Conservation (phyloP, 2,329 filamentous ascomycete genomes). For the Aspergillus ibericus region DNA sequence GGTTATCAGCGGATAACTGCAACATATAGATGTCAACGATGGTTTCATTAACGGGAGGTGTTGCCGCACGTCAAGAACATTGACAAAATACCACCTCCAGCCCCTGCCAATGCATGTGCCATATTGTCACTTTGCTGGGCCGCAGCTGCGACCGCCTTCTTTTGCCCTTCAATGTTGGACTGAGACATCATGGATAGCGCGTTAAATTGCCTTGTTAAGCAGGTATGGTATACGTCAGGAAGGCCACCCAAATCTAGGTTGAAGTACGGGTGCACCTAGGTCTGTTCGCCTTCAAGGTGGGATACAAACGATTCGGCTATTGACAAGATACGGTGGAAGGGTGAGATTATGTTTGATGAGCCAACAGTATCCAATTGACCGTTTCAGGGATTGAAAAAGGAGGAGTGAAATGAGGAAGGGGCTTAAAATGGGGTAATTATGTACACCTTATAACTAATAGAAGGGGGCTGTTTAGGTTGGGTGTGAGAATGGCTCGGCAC, state of each 20-base stretch:
- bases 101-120: constrained; percentile 88
- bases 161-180: constrained; percentile 37
- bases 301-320: neutral
- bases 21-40: constrained; percentile 8
- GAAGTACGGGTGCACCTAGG: neutral
- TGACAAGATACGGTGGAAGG: neutral
- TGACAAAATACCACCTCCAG: constrained; percentile 88
- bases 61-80: constrained; percentile 82
- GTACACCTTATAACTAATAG: constrained; percentile 6
- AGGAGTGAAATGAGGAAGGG: constrained; percentile 4
- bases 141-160: constrained; percentile 50
- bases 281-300: neutral
- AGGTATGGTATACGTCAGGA: neutral
- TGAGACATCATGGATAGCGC: constrained; percentile 38
- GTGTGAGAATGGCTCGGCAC: constrained; percentile 34
- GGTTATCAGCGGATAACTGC: constrained; percentile 91
- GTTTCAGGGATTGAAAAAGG: neutral
- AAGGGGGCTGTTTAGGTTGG: constrained; percentile 1
- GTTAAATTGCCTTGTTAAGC: neutral
- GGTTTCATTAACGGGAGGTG: constrained; percentile 4
- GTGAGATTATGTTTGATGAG: neutral
- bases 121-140: constrained; percentile 93
- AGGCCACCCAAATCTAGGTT: neutral
- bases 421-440: constrained; percentile 4
- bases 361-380: neutral